These are phyloP conservation scores for Shiraia bambusicola DNA, from an alignment of 2,329 filamentous ascomycete species.

Conservation along the genomic window DNA sequence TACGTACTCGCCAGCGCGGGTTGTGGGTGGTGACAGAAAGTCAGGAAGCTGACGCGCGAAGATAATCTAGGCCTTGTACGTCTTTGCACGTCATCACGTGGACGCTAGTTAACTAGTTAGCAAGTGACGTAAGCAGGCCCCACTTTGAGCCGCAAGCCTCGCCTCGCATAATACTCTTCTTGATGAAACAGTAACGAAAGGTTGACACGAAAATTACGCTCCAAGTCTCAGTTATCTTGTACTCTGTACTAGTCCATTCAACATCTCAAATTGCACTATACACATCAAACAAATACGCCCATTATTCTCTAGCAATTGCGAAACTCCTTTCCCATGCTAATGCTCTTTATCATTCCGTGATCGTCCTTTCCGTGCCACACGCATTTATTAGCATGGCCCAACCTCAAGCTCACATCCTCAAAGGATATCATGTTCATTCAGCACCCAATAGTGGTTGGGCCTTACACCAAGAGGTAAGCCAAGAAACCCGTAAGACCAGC, in stretches of 20 bases:
- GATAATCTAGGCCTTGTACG: conserved; percentile 2
- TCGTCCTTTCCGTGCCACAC: background rate
- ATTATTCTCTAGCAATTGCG: conserved; percentile 1
- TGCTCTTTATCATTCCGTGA: conserved; percentile 7
- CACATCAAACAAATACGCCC: conserved; percentile 17
- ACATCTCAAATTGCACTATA: conserved; percentile 10
- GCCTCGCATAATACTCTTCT: too few species aligned
- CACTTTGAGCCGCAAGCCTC: too few species aligned
- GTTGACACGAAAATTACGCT: too few species aligned
- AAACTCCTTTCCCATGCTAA: conserved; percentile 2
- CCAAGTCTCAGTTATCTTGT: too few species aligned
- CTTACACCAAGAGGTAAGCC: conserved; percentile 36
- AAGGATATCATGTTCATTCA: conserved; percentile 17
- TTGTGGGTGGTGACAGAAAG: conserved; percentile 25
- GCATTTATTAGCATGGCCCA: too few species aligned
- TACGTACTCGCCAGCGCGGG: conserved; percentile 33
- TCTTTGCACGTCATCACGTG: conserved; percentile 26
- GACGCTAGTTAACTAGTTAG: conserved; percentile 10
- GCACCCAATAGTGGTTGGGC: conserved; percentile 1
- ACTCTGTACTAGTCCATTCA: conserved; percentile 7
- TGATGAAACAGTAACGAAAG: too few species aligned
- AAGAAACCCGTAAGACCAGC: conserved; percentile 32
- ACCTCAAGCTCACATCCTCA: conserved; percentile 1
- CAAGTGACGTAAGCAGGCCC: conserved; percentile 7
- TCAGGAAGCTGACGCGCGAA: conserved; percentile 15